Evolutionary conservation across 2,329 filamentous ascomycete species (phyloP), one percentile per base, ranked within the genome.

Genomic region (Curvularia eragrostidis): DNA sequence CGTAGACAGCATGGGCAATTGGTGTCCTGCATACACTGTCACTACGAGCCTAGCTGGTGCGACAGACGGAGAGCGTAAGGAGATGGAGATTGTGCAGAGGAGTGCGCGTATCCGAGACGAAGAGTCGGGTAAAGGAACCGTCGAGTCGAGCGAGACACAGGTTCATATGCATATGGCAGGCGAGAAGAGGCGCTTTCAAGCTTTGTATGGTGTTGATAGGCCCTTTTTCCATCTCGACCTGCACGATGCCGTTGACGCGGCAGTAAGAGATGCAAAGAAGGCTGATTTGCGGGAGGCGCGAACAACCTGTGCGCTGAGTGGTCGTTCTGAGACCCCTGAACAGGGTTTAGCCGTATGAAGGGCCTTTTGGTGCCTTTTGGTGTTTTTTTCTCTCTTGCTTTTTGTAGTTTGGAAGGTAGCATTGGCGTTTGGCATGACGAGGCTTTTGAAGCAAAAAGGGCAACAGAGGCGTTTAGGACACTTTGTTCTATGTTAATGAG

Each of bases 211-310:
- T 0, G 59, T 70, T 5, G 67, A 71, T 42, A 41, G 71, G 10
- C 70, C 70, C 1, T 71, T 72, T 41, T 72, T 74, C 50, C 70
- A 73, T 44, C 53, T 71, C 1, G 71, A 74, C 51, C 49, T 74
- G 8, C 58, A 61, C n/a, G 70, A 71, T 43, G 71, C 71, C 7
- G 71, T 74, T 18, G 69, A 70, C 47, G 61, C 61, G 5, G 70
- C 70, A 4, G 66, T 71, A 2, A 48, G 64, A 21, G 65, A 71
- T 56, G 67, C 69, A 12, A 67, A 56, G 56, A 60, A 46, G 43
- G 54, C 56, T 19, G 64, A 69, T 41, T 39, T 58, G 15, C 34
- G 48, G 9, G 58, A 62, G n/a, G 32, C 18, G n/a, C 18, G 41
- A 10, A 39, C 34, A 12, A 49, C 26, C 12, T 44, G 39, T 50